Percentiles rank a stretch among this genome's conserved stretches.
These are phyloP conservation scores for Trichosporon coremiiforme DNA, from an alignment of 1,284 basidiomycete genomes.

Conservation along the genomic window DNA sequence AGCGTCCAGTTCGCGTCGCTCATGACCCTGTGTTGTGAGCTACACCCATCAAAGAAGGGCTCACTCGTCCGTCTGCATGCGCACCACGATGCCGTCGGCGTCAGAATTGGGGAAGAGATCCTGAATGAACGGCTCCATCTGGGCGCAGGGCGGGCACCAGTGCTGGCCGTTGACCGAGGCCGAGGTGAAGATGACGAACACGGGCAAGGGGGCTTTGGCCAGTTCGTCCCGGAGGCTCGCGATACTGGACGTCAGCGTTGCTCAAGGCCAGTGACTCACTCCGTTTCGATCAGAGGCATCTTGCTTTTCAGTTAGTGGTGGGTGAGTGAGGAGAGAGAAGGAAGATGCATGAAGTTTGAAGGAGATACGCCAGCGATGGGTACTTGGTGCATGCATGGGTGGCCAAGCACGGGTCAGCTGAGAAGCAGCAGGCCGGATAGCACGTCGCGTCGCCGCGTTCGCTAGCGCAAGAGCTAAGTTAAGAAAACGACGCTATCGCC, in stretches of 20 bases:
- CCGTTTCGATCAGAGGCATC: not conserved
- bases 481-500: too few species aligned
- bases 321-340: not conserved
- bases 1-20: conserved; percentile 16
- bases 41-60: too few species aligned
- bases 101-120: not conserved
- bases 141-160: not conserved
- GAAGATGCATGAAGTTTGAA: too few species aligned
- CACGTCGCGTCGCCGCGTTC: too few species aligned
- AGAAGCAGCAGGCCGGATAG: too few species aligned
- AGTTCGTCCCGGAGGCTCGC: not conserved
- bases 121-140: not conserved
- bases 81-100: not conserved
- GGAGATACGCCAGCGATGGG: too few species aligned
- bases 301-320: not conserved
- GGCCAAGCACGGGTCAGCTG: too few species aligned
- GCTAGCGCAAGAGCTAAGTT: too few species aligned
- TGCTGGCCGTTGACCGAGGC: not conserved
- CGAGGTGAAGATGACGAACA: not conserved
- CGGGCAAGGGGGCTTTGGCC: too few species aligned
- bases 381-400: too few species aligned
- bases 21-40: not conserved
- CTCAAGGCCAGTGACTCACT: not conserved
- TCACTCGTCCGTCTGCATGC: not conserved
- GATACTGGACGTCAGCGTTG: not conserved